Percentiles rank a stretch among this genome's conserved stretches.
phyloP scores from a whole-genome alignment of 495 filamentous ascomycete species.

The Penicillium paradoxum region DNA sequence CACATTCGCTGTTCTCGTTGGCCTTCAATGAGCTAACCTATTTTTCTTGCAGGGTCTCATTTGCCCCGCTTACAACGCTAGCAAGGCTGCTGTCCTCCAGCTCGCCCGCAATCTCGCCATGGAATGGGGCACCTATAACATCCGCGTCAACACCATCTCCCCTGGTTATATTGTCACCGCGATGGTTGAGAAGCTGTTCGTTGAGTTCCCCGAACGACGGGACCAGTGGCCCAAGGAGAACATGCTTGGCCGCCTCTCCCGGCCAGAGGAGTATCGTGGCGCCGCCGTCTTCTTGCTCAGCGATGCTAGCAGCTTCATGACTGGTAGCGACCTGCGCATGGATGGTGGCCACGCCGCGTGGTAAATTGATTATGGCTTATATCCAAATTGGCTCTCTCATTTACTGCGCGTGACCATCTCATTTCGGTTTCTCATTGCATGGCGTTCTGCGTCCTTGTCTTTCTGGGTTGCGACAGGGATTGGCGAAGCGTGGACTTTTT shows the following conservation, averaged over 20 bases:
- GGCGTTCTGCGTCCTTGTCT: slow-evolving; percentile 12
- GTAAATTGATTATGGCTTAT: slow-evolving; percentile 38
- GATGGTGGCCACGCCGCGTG: slow-evolving; percentile 80
- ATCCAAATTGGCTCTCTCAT: background rate
- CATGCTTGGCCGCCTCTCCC: slow-evolving; percentile 78
- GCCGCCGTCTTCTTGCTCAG: slow-evolving; percentile 81
- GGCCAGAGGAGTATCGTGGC: slow-evolving; percentile 74
- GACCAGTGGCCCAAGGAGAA: slow-evolving; percentile 81
- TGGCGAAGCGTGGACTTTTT: slow-evolving; percentile 11
- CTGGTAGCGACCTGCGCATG: slow-evolving; percentile 70
- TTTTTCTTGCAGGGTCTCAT: slow-evolving; percentile 52
- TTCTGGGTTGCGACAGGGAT: background rate
- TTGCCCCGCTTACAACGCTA: slow-evolving; percentile 83
- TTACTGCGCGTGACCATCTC: slow-evolving; percentile 4
- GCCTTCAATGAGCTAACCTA: background rate
- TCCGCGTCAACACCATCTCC: slow-evolving; percentile 92
- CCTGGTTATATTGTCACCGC: slow-evolving; percentile 93
- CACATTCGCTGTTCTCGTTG: background rate
- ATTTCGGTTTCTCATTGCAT: slow-evolving; percentile 20
- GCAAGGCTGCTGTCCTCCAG: slow-evolving; percentile 83
- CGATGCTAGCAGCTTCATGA: slow-evolving; percentile 86
- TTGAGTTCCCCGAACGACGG: slow-evolving; percentile 66
- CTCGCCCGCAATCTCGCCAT: slow-evolving; percentile 78
- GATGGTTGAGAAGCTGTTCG: slow-evolving; percentile 79
- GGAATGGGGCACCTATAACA: slow-evolving; percentile 82